Evolutionary conservation across 805 yeast genomes (phyloP), one percentile per base, ranked within the genome.

Genomic region (Geotrichum ghanense): DNA sequence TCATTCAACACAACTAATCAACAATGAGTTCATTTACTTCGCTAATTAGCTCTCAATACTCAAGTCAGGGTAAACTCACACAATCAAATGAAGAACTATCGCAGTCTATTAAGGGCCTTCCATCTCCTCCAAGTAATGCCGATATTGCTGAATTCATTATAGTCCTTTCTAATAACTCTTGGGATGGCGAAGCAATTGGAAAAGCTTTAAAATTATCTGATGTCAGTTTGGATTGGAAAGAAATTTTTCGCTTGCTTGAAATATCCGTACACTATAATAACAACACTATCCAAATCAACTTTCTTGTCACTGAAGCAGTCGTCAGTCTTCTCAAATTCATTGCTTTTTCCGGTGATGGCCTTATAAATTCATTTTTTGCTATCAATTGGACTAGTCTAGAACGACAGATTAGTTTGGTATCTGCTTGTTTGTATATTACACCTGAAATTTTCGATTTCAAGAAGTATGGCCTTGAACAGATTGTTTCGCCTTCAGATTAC

Each of bases 261-360:
- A 4, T 19, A n/a, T 24, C 25, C 20, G 25, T 34, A 19, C 43
- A 22, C 31, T 19, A 16, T 17, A 22, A 14, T 31, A 19, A 24
- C 24, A 19, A 24, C 4, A 24, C 51, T 12, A 44, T 50, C n/a
- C 49, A 45, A 16, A 31, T 31, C 37, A 44, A 48, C 41, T 17
- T 47, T 50, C 17, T 16, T 46, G 44, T 41, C 46, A 5, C 45
- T 23, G 20, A 44, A 42, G 34, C 48, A 50, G 55, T 26, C 27
- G 20, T 22, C 44, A 19, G 42, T 49, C 35, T 17, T 31, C 6
- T 31, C 45, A 22, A 50, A 47, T 31, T 48, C 43, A 7, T 46
- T 45, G 27, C 34, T 48, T 16, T 45, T 44, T 27, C 31, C 41
- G 20, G 42, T 42, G 21, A 45, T 45, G 12, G 46, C 44, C 19